phyloP scores from a whole-genome alignment of 2,329 filamentous ascomycete genomes.

The Fusarium sp. region DNA sequence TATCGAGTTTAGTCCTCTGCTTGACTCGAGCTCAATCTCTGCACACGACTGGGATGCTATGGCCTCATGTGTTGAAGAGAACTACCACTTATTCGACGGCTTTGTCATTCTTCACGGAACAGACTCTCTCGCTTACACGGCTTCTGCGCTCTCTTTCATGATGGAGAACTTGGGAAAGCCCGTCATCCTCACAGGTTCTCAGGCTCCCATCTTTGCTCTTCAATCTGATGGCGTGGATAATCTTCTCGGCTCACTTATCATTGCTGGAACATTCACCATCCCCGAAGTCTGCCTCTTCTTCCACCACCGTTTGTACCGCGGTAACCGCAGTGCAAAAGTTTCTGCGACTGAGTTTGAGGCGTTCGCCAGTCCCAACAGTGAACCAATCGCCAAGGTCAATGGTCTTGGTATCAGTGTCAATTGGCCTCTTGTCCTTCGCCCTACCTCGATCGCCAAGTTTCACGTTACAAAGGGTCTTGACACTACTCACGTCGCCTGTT shows the following conservation, averaged over 20 bases:
- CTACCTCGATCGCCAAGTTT: conserved; percentile 79
- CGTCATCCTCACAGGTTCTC: conserved; percentile 84
- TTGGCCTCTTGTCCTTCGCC: conserved; percentile 81
- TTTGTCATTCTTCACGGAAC: conserved; percentile 94
- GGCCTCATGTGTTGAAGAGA: conserved; percentile 79
- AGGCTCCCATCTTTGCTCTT: conserved; percentile 88
- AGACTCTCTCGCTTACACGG: conserved; percentile 89
- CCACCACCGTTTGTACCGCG: conserved; percentile 88
- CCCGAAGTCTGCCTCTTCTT: conserved; percentile 96
- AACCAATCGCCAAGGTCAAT: conserved; percentile 83
- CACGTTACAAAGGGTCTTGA: conserved; percentile 79
- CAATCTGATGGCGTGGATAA: conserved; percentile 95
- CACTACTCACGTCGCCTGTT: conserved; percentile 88
- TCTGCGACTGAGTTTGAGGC: conserved; percentile 88
- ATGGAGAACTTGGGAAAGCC: conserved; percentile 90
- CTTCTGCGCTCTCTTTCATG: conserved; percentile 93
- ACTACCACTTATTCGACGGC: conserved; percentile 89
- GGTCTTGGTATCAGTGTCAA: conserved; percentile 83
- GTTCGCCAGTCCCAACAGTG: conserved; percentile 88
- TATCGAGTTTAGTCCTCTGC: conserved; percentile 83
- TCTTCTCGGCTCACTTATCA: conserved; percentile 85
- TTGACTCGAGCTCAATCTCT: conserved; percentile 92
- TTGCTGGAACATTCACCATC: conserved; percentile 91
- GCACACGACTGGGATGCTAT: conserved; percentile 88
- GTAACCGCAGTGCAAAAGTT: conserved; percentile 88